Conservation (phyloP, 257 asterid species). For the Phtheirospermum japonicum region DNA sequence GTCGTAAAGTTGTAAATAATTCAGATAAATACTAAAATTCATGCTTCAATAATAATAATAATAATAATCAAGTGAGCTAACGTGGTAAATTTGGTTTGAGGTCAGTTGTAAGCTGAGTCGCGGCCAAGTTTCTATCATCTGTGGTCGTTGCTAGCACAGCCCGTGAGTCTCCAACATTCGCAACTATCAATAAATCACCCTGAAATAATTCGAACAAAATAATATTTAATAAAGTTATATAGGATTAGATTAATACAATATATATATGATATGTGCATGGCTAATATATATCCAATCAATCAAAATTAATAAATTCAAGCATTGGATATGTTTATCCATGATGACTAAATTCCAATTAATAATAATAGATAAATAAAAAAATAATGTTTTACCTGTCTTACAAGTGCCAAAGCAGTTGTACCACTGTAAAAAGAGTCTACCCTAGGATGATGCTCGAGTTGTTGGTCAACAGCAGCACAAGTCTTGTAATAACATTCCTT, state of each 20-base stretch:
- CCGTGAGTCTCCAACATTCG: conserved; percentile 77
- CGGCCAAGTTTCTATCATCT: conserved; percentile 48
- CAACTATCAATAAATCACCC: conserved; percentile 61
- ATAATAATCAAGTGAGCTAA: conserved; percentile 26
- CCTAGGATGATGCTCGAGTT: conserved; percentile 43
- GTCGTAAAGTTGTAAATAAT: no score
- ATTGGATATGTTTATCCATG: no score
- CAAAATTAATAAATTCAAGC: no score
- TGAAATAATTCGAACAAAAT: conserved; percentile 4
- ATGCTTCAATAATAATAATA: not conserved
- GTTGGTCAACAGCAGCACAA: conserved; percentile 64
- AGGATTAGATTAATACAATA: no score
- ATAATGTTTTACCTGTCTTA: conserved; percentile 76
- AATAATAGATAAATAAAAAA: no score
- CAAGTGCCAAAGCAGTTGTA: conserved; percentile 56
- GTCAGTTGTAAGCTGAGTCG: conserved; percentile 76
- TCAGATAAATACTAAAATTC: no score
- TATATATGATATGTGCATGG: no score
- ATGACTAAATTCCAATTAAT: no score
- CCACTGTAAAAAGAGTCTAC: conserved; percentile 75
- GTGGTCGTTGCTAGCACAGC: conserved; percentile 62
- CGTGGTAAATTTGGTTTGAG: conserved; percentile 76
- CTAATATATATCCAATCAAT: no score
- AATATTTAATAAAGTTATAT: not conserved
- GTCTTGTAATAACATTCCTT: conserved; percentile 55